These are phyloP conservation scores for Phytophthora litchii DNA, from an alignment of 352 stramenopile genomes.

Conservation along the genomic window DNA sequence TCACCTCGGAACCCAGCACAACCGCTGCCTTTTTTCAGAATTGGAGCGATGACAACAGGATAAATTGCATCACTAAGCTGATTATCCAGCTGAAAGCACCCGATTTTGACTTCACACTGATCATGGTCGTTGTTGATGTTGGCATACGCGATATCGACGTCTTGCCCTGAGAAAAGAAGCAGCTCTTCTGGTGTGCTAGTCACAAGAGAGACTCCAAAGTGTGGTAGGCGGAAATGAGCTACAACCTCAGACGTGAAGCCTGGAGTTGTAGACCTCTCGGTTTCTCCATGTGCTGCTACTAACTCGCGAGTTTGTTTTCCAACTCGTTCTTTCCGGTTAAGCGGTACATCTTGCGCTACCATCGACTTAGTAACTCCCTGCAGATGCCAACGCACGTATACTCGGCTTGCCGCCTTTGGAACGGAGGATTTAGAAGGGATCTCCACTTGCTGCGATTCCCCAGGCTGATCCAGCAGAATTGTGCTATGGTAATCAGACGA, in stretches of 20 bases:
- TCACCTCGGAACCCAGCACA: conserved; percentile 33
- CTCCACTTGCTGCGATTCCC: conserved; percentile 67
- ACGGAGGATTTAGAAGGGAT: conserved; percentile 45
- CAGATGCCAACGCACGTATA: conserved; percentile 85
- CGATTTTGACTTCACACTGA: conserved; percentile 83
- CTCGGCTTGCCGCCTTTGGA: conserved; percentile 32
- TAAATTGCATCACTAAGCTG: conserved; percentile 78
- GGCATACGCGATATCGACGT: conserved; percentile 69
- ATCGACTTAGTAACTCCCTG: conserved; percentile 86
- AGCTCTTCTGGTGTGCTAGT: conserved; percentile 77
- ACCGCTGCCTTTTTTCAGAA: conserved; percentile 46
- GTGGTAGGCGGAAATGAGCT: conserved; percentile 62
- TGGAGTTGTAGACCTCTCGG: conserved; percentile 18
- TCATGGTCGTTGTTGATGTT: conserved; percentile 78
- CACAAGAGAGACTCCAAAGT: conserved; percentile 76
- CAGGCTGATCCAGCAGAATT: conserved; percentile 75
- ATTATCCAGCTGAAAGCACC: conserved; percentile 86
- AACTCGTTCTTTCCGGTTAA: conserved; percentile 42
- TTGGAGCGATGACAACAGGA: conserved; percentile 81
- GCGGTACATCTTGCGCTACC: conserved; percentile 69
- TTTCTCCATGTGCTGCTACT: conserved; percentile 28
- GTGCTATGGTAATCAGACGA: conserved; percentile 50
- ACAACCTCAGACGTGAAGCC: conserved; percentile 59
- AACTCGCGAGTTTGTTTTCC: conserved; percentile 68
- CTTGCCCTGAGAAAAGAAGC: conserved; percentile 69